These are phyloP conservation scores for Tagetes erecta DNA, from an alignment of 129 eudicot genomes.

Conservation along the genomic window DNA sequence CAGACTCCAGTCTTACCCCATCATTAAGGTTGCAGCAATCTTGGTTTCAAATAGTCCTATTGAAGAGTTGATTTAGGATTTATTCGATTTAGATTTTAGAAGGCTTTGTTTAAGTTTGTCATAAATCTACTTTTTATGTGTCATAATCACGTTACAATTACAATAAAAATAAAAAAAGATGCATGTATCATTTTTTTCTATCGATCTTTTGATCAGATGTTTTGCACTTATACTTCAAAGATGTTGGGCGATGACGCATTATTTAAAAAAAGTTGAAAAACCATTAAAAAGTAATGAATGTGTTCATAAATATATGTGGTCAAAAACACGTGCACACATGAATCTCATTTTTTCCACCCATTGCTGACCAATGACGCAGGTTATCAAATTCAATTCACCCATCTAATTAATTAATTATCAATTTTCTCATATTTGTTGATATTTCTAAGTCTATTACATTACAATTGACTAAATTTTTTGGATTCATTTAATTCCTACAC, in stretches of 20 bases:
- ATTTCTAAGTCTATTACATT: background rate
- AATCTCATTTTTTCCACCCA: conserved; percentile 22
- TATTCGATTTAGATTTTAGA: no score
- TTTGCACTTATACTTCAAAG: conserved; percentile 6
- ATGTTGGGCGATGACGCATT: conserved; percentile 26
- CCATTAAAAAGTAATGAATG: background rate
- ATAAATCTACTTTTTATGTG: no score
- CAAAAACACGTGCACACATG: conserved; percentile 28
- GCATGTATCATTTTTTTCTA: no score
- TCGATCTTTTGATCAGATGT: background rate
- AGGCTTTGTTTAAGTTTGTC: no score
- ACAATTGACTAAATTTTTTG: background rate
- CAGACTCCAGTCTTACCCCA: no score
- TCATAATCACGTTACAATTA: no score
- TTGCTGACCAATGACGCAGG: conserved; percentile 28
- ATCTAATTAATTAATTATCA: conserved; percentile 1
- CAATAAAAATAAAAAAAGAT: no score
- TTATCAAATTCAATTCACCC: conserved; percentile 20
- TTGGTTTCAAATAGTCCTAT: no score
- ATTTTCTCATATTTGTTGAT: background rate
- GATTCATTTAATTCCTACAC: no score
- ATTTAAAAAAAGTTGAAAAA: background rate
- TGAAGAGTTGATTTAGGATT: no score
- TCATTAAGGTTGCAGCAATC: no score
- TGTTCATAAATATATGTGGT: conserved; percentile 3